Base-by-base conservation (phyloP, 2,329 filamentous ascomycete genomes). In the Aphanoascus verrucosus region DNA sequence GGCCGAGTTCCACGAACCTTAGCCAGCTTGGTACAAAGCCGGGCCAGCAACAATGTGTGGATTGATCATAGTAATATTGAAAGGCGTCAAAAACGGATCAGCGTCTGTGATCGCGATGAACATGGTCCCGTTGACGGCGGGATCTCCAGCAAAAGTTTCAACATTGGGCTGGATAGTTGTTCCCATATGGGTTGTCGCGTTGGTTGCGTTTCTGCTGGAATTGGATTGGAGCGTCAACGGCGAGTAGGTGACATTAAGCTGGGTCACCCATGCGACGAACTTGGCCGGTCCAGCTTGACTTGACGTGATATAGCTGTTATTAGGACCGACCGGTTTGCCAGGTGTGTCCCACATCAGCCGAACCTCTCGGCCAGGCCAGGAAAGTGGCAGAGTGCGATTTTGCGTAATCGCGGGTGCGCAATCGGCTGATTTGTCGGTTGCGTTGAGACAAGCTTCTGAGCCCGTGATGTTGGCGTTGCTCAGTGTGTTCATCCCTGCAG, bases 1-100 rank as follows among this genome's bases (percentile, higher is more conserved):
- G n/a, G n/a, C n/a, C n/a, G n/a, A n/a, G n/a, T n/a, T n/a, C 23
- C 23, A 28, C 23, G 7, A 7, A 28, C 7, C 23, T 77, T 76
- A 93, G 59, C 86, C 88, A 61, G 86, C 82, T 70, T 88, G 84
- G 67, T 90, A 93, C 35, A 93, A 64, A 52, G 80, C 84, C 52
- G 89, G 74, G 23, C 73, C 73, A 19, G 87, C 86, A 53, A 80
- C 79, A 37, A 93, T 83, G 61, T 89, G 85, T 0, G 85, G 81
- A 59, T 93, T 91, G 17, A 91, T 74, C 74, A 79, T 76, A 20
- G 74, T 78, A 54, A 91, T 55, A 63, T 93, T 93, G 68, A 87
- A 91, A 0, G 86, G 84, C 6, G 86, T 90, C 2, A 90, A 75
- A 56, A 74, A 81, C 0, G 83, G 59, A 59, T 89, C 77, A 0